Base-by-base conservation (phyloP, 345 rosid species). In the Turritis glabra region DNA sequence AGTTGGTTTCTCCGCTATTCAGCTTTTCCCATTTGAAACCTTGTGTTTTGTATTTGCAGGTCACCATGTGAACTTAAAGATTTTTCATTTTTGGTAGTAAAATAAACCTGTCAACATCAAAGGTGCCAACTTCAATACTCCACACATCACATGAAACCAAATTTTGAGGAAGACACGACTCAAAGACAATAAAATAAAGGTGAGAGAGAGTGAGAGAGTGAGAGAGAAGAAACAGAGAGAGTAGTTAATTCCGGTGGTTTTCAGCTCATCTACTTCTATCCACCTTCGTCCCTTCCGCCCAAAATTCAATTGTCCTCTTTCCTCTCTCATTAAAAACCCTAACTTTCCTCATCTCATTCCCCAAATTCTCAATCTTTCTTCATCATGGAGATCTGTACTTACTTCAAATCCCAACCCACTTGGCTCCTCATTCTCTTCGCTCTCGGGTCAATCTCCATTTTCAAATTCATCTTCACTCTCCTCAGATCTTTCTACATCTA, bases 401-500 rank as follows among this genome's bases (percentile, higher is more conserved):
- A 84, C 72, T 89, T 93, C 35, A 86, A 82, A 79, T 57, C 77
- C 7, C 98, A 93, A 74, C 93, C 98, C 61, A n/a, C 62, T 0
- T 93, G 91, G 93, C 25, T 87, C 55, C 80, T 87, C 47, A 10
- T 50, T 15, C 84, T 88, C 35, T 83, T 89, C 82, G 7, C 67
- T 22, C 22, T 90, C 8, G 98, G 99, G 57, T 86, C 90, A 57
- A 2, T 92, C 53, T 54, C 86, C 0, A 4, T 92, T 58, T 48
- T 88, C 76, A 92, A 82, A 41, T 78, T 53, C 64, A 17, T 72
- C 44, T 50, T 88, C 25, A 30, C 77, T 8, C 5, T 89, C 29
- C 84, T 88, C 70, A 81, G 78, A 59, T 89, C 96, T 87, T 85
- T 88, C 77, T 92, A 91, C 78, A 89, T 89, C 67, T 82, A 64